A percentile compares a stretch with the other conserved stretches of the same genome.
phyloP scores from a whole-genome alignment of 2,329 filamentous ascomycete genomes.

The Sporothrix globosa region DNA sequence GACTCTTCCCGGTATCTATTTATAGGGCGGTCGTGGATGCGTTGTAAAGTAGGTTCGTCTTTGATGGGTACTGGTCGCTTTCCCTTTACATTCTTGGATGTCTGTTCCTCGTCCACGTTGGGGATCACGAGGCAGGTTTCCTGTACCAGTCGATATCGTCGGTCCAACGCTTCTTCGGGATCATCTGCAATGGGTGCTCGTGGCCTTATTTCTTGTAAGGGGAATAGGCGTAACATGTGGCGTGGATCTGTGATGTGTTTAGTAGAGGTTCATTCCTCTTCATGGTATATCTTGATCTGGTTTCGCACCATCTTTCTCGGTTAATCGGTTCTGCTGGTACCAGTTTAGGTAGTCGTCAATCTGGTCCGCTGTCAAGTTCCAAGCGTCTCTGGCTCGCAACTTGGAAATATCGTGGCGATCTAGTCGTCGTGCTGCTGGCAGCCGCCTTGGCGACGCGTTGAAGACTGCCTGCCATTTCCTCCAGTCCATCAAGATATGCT shows the following conservation, averaged over 20 bases:
- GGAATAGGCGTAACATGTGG: slow-evolving; percentile 33
- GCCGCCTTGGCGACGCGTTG: slow-evolving; percentile 39
- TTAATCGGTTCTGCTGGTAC: slow-evolving; percentile 67
- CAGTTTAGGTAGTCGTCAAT: slow-evolving; percentile 79
- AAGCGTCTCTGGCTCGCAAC: slow-evolving; percentile 40
- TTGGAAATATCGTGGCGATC: slow-evolving; percentile 40
- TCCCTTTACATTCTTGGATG: neutral
- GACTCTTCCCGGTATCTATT: slow-evolving; percentile 45
- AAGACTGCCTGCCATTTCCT: slow-evolving; percentile 63
- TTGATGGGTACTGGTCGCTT: neutral
- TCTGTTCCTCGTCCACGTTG: neutral
- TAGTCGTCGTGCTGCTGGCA: slow-evolving; percentile 27
- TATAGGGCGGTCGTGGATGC: slow-evolving; percentile 35
- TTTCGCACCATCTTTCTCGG: slow-evolving; percentile 33
- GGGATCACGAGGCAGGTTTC: slow-evolving; percentile 27
- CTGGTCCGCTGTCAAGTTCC: slow-evolving; percentile 58
- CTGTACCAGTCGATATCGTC: slow-evolving; percentile 28
- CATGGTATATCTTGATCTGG: neutral
- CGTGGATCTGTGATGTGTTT: slow-evolving; percentile 23
- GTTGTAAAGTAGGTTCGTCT: neutral
- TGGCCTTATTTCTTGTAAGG: slow-evolving; percentile 15
- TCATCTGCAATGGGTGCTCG: slow-evolving; percentile 32
- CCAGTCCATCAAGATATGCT: slow-evolving; percentile 72
- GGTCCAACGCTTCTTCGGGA: slow-evolving; percentile 31
- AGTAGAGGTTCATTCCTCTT: neutral